phyloP scores from a whole-genome alignment of 2,329 filamentous ascomycete species.

The Fusarium sp. region DNA sequence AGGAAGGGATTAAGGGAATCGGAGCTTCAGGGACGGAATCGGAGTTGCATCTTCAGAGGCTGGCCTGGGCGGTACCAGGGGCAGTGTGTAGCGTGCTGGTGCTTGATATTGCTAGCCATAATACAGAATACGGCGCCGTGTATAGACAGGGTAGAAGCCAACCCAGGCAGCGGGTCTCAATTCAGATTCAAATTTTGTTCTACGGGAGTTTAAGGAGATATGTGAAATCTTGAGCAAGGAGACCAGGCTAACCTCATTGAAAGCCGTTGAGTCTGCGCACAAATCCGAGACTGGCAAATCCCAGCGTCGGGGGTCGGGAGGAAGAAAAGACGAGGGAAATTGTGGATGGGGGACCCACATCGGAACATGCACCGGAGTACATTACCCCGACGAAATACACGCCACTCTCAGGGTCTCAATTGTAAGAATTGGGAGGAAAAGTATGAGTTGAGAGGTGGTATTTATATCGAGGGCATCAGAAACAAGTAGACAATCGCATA shows the following conservation, averaged over 20 bases:
- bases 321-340: conserved; percentile 39
- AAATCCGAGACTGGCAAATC: conserved; percentile 25
- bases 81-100: conserved; percentile 28
- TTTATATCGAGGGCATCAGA: conserved; percentile 76
- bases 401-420: conserved; percentile 14
- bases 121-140: conserved; percentile 32
- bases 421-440: not conserved
- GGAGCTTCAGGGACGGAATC: conserved; percentile 37
- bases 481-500: not conserved
- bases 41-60: conserved; percentile 42
- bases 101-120: conserved; percentile 37
- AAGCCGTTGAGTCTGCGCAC: conserved; percentile 25
- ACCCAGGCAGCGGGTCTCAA: conserved; percentile 21
- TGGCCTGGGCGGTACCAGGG: conserved; percentile 33
- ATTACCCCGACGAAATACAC: conserved; percentile 35
- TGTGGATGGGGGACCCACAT: conserved; percentile 32
- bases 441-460: not conserved
- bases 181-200: conserved; percentile 14
- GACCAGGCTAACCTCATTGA: not conserved
- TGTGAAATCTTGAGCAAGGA: not conserved
- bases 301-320: conserved; percentile 40
- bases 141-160: conserved; percentile 39
- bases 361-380: conserved; percentile 26
- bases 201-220: not conserved
- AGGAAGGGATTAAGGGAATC: conserved; percentile 39